Conservation (phyloP, 2,329 filamentous ascomycete genomes). For the Sporothrix brunneoviolacea region DNA sequence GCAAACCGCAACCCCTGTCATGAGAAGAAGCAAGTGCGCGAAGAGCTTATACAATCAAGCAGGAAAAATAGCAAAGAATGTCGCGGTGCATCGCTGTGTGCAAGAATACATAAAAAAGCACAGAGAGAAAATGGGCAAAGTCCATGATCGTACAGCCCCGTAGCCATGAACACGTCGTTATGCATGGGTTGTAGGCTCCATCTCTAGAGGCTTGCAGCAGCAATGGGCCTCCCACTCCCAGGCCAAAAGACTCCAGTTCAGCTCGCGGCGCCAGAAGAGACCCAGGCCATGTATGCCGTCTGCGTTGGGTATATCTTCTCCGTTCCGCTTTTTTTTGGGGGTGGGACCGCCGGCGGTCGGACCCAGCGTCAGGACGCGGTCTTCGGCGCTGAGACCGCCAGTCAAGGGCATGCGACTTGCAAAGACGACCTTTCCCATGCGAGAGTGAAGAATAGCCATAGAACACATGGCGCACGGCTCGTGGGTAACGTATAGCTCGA, state of each 20-base stretch:
- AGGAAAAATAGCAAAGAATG: no score
- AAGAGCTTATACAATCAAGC: no score
- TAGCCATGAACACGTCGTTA: slow-evolving; percentile 3
- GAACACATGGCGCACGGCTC: slow-evolving; percentile 96
- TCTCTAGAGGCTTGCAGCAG: slow-evolving; percentile 25
- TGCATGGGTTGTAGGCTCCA: slow-evolving; percentile 18
- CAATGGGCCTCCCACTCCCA: slow-evolving; percentile 63
- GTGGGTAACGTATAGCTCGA: slow-evolving; percentile 91
- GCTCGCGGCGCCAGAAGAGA: slow-evolving; percentile 65
- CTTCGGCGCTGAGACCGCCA: slow-evolving; percentile 76
- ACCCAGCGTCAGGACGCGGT: slow-evolving; percentile 36
- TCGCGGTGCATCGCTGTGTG: no score
- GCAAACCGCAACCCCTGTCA: no score
- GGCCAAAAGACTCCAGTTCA: slow-evolving; percentile 79
- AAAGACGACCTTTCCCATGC: slow-evolving; percentile 83
- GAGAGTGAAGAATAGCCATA: slow-evolving; percentile 91
- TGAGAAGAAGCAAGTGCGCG: no score
- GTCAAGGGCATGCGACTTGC: slow-evolving; percentile 70
- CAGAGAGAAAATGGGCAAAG: neutral
- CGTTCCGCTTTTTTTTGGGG: neutral
- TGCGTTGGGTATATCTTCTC: neutral
- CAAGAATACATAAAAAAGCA: neutral
- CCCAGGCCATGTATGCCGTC: slow-evolving; percentile 49
- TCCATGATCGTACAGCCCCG: no score
- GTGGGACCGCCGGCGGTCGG: neutral